Evolutionary conservation across 139 green algal species (phyloP).

Genomic region (Deuterostichococcus epilithicus): DNA sequence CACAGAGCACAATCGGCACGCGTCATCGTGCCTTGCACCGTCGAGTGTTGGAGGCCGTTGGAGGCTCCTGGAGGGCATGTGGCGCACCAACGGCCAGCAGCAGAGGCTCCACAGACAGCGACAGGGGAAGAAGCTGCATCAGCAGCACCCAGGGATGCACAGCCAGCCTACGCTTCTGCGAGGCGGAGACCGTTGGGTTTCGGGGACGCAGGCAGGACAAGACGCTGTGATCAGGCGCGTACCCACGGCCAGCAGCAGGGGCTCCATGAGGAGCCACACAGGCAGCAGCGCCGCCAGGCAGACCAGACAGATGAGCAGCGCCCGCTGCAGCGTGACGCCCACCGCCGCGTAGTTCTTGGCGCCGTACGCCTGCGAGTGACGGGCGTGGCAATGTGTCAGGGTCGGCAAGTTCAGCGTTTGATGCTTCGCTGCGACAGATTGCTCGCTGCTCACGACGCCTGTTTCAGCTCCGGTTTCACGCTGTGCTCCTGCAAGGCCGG

Average conservation of each 20-base stretch:
- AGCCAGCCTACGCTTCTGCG: too few species aligned
- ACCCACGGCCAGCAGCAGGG: slow-evolving; percentile 42
- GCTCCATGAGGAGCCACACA: slow-evolving; percentile 48
- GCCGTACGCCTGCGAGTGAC: slow-evolving; percentile 44
- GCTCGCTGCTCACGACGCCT: background rate
- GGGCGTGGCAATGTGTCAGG: background rate
- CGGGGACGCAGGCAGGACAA: too few species aligned
- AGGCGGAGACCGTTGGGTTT: too few species aligned
- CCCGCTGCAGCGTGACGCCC: slow-evolving; percentile 60
- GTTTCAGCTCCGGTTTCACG: too few species aligned
- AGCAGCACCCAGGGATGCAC: too few species aligned
- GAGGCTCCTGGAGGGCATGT: too few species aligned
- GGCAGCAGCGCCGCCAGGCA: slow-evolving; percentile 33
- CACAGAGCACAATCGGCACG: too few species aligned
- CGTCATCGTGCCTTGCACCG: too few species aligned
- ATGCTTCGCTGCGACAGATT: background rate
- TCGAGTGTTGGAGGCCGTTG: too few species aligned
- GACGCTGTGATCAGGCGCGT: background rate
- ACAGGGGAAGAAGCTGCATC: slow-evolving; percentile 42
- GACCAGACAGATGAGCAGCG: slow-evolving; percentile 49
- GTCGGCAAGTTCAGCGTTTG: too few species aligned
- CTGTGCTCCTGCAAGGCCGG: too few species aligned
- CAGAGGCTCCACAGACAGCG: slow-evolving; percentile 37
- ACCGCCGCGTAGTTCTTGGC: slow-evolving; percentile 56
- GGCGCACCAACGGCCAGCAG: slow-evolving; percentile 37